Percentiles rank a stretch among this genome's conserved stretches.
These are phyloP conservation scores for Canavalia gladiata DNA, from an alignment of 306 rosid species.

Conservation along the genomic window DNA sequence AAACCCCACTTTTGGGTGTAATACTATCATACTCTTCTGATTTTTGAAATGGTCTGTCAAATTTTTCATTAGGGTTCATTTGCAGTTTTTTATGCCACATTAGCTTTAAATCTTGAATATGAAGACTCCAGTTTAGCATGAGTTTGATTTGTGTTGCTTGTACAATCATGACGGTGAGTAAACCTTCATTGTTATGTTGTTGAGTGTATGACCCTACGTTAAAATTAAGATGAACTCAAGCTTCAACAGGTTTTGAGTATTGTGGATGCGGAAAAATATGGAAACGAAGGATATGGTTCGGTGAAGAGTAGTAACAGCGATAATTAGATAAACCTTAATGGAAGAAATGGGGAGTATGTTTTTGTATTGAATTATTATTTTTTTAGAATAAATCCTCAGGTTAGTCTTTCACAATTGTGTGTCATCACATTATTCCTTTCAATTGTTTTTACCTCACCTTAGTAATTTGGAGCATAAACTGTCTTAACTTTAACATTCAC, in stretches of 20 bases:
- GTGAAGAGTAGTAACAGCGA: not conserved
- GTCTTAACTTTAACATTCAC: too few species aligned
- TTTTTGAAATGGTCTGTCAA: conserved; percentile 27
- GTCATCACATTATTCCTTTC: too few species aligned
- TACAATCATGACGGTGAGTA: conserved; percentile 19
- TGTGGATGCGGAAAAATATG: not conserved
- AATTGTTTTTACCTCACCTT: too few species aligned
- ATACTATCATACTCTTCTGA: conserved; percentile 28
- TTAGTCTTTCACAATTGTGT: too few species aligned
- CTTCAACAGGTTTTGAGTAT: not conserved
- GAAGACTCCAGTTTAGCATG: not conserved
- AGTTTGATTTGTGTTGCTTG: conserved; percentile 7
- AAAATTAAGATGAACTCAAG: conserved; percentile 3
- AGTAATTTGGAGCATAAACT: too few species aligned
- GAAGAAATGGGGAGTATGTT: too few species aligned
- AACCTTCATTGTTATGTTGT: not conserved
- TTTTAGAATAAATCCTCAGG: not conserved
- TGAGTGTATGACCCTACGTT: conserved; percentile 12
- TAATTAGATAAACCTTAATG: not conserved
- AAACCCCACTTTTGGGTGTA: conserved; percentile 27
- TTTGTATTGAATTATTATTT: not conserved
- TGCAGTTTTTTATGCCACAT: conserved; percentile 5
- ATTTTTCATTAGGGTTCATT: conserved; percentile 35
- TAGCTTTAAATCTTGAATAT: conserved; percentile 24
- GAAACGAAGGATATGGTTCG: not conserved